Percentiles rank a stretch among this genome's conserved stretches.
These are phyloP conservation scores for Chrysanthemum lavandulifolium DNA, from an alignment of 129 eudicot genomes.

Conservation along the genomic window DNA sequence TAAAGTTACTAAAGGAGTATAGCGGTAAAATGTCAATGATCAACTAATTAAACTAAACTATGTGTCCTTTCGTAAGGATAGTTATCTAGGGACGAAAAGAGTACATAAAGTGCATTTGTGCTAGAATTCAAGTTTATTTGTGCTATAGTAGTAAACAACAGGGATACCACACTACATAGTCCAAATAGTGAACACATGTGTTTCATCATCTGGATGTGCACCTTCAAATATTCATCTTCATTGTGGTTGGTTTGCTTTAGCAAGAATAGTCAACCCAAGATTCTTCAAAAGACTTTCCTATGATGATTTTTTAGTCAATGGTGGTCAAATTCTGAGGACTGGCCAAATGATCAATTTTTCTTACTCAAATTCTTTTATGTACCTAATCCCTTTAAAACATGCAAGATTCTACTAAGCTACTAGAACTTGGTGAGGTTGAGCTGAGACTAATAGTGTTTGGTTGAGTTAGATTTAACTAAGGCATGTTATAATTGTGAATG, in stretches of 20 bases:
- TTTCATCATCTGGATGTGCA: constrained; percentile 49
- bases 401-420: constrained; percentile 50
- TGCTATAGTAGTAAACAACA: constrained; percentile 2
- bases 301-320: constrained; percentile 70
- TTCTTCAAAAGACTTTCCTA: constrained; percentile 60
- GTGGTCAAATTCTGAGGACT: constrained; percentile 46
- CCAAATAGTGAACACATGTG: constrained; percentile 69
- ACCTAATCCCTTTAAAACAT: constrained; percentile 55
- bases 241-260: constrained; percentile 81
- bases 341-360: constrained; percentile 65
- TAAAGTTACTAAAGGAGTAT: neutral
- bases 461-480: too few relatives aligned
- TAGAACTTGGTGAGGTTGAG: too few relatives aligned
- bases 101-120: too few relatives aligned
- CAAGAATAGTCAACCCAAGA: constrained; percentile 66
- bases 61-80: too few relatives aligned
- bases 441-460: too few relatives aligned
- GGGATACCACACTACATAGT: constrained; percentile 72
- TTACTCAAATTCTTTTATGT: constrained; percentile 67
- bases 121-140: too few relatives aligned
- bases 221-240: constrained; percentile 74
- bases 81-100: too few relatives aligned
- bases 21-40: neutral
- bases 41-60: too few relatives aligned
- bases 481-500: too few relatives aligned